phyloP scores from a whole-genome alignment of 2,329 filamentous ascomycete species.

The Colletotrichum shisoi region DNA sequence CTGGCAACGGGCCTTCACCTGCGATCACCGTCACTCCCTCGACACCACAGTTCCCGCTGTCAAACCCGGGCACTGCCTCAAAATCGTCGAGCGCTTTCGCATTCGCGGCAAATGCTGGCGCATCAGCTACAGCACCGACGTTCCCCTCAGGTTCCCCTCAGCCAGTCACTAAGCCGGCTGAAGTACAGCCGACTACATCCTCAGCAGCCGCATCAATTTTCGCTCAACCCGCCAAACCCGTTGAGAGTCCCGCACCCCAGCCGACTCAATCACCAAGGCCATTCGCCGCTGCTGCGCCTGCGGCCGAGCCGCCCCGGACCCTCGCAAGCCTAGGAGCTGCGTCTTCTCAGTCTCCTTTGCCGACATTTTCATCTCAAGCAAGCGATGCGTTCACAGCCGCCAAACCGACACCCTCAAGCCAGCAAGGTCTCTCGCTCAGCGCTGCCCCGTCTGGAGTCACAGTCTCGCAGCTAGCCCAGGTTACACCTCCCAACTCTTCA shows the following conservation, averaged over 20 bases:
- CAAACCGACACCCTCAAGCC: not conserved
- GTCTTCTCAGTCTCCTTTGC: slow-evolving; percentile 20
- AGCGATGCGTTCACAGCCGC: not conserved
- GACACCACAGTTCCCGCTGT: slow-evolving; percentile 34
- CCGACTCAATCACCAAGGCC: slow-evolving; percentile 10
- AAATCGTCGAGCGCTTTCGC: slow-evolving; percentile 21
- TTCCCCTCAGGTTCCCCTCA: not conserved
- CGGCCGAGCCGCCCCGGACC: slow-evolving; percentile 34
- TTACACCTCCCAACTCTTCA: slow-evolving; percentile 5
- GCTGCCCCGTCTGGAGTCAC: slow-evolving; percentile 6
- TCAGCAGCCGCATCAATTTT: not conserved
- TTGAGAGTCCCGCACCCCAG: slow-evolving; percentile 41
- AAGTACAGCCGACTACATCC: not conserved
- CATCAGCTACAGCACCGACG: slow-evolving; percentile 7
- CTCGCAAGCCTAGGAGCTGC: not conserved
- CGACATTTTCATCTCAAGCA: slow-evolving; percentile 14
- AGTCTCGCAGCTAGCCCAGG: slow-evolving; percentile 18
- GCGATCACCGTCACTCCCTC: slow-evolving; percentile 37
- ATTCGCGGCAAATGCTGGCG: not conserved
- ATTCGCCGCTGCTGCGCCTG: slow-evolving; percentile 32
- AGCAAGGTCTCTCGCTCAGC: not conserved
- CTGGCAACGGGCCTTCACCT: slow-evolving; percentile 6
- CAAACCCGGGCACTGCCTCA: slow-evolving; percentile 5
- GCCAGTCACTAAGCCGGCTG: slow-evolving; percentile 37
- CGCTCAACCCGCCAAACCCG: slow-evolving; percentile 31